These are phyloP conservation scores for Ganoderma lucidum DNA, from an alignment of 1,284 basidiomycete genomes.

Conservation along the genomic window DNA sequence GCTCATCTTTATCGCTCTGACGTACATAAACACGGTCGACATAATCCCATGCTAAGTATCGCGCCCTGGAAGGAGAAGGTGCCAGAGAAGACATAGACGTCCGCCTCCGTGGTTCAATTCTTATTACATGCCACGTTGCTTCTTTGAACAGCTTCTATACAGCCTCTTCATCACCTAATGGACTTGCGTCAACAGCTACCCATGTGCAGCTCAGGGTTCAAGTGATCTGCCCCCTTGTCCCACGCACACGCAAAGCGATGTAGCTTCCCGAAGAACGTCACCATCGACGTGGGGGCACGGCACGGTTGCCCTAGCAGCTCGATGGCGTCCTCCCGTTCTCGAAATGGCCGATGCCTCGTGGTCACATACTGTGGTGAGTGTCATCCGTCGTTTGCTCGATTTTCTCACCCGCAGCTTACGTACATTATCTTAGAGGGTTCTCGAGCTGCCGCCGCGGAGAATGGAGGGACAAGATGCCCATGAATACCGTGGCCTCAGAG, in stretches of 20 bases:
- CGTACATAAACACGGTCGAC: background rate
- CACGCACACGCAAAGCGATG: background rate
- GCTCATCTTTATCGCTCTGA: background rate
- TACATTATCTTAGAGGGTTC: no score
- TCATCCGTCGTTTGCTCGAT: no score
- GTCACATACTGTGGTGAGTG: background rate
- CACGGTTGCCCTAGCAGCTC: background rate
- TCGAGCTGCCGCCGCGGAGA: no score
- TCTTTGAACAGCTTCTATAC: constrained; percentile 1
- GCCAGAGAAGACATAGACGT: background rate
- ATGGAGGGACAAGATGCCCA: no score
- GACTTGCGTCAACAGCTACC: background rate
- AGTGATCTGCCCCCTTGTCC: background rate
- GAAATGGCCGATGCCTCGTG: background rate
- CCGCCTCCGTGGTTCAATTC: background rate
- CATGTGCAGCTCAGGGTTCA: background rate
- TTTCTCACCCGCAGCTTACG: no score
- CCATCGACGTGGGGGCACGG: background rate
- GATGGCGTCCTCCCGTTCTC: background rate
- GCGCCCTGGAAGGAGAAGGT: background rate
- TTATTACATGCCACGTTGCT: background rate
- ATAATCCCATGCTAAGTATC: background rate
- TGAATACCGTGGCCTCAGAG: no score
- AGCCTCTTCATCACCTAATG: background rate
- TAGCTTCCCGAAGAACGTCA: background rate